Percentiles rank a stretch among this genome's conserved stretches.
These are phyloP conservation scores for Cochlearia excelsa DNA, from an alignment of 345 rosid species.

Conservation along the genomic window DNA sequence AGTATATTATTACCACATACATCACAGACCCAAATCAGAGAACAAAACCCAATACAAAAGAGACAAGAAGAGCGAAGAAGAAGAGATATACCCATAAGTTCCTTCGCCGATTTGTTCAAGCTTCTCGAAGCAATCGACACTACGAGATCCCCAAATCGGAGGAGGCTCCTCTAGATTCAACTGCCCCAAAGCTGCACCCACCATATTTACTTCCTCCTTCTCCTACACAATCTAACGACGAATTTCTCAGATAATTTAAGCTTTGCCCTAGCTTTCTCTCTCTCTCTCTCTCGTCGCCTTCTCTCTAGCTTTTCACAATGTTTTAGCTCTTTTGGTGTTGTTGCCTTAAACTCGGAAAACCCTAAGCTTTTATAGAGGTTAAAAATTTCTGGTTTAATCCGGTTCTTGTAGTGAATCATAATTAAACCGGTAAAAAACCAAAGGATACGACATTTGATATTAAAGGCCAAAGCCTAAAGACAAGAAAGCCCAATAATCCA, in stretches of 20 bases:
- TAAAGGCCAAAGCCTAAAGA: too few relatives aligned
- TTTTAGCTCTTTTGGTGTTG: constrained; percentile 20
- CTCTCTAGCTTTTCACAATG: constrained; percentile 15
- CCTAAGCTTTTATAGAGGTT: constrained; percentile 12
- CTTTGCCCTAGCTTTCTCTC: background rate
- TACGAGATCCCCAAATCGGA: constrained; percentile 73
- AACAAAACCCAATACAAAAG: background rate
- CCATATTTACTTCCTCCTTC: constrained; percentile 36
- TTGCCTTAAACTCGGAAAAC: constrained; percentile 15
- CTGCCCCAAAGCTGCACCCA: constrained; percentile 57
- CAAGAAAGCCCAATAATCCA: too few relatives aligned
- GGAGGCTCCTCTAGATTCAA: constrained; percentile 63
- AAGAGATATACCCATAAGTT: constrained; percentile 57
- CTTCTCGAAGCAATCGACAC: constrained; percentile 80
- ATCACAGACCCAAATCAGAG: background rate
- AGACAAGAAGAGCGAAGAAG: constrained; percentile 15
- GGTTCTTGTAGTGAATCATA: background rate
- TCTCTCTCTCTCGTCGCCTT: background rate
- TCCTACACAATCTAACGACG: background rate
- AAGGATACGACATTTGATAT: too few relatives aligned
- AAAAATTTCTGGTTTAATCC: constrained; percentile 9
- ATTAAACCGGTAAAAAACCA: too few relatives aligned
- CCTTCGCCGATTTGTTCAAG: constrained; percentile 89
- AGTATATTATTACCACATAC: background rate
- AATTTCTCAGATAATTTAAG: background rate